Evolutionary conservation across 805 yeast genomes (phyloP), one percentile per base, ranked within the genome.

Genomic region (Cyberlindnera euphorbiiphila): DNA sequence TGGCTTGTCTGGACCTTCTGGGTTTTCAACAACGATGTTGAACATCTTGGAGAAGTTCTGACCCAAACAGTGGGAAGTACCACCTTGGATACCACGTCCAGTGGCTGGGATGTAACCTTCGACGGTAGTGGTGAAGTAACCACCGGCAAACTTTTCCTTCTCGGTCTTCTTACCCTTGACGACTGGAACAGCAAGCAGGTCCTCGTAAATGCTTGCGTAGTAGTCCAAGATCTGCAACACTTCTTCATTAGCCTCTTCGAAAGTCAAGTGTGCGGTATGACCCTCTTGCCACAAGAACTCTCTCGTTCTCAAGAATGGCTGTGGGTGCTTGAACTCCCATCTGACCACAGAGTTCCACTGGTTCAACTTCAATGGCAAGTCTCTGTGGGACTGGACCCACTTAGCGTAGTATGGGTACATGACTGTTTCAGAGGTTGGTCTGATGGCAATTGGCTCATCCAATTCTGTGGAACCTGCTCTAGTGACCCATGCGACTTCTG

Each of bases 241-340:
- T 69, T 93, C 98, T 42, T 69, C 69, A 43, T 74, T 72, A 22
- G 98, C 96, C 44, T 76, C 93, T 45, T 79, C 85, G 48, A 70
- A 65, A 39, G 94, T 84, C 59, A 94, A 74, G 64, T 86, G 96
- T 38, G 96, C 98, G 34, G 98, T 93, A 71, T 93, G 99, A 54
- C 99, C 99, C 71, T 93, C 99, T 71, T 93, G 99, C 99, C 99
- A 93, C 65, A 93, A 73, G 69, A 93, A 93, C 69, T 93, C 99
- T 71, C 99, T 84, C 11, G 98, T 94, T 76, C 99, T 85, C 61
- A 93, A 70, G 67, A 93, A 93, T 34, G 99, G 99, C 70, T 93
- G 99, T 41, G 99, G 99, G 66, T 93, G 98, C 73, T 93, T 93
- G 71, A 93, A 93, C 69, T 93, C 99, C 99, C 98, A 93, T 73